Conservation (phyloP, 257 asterid species). For the Linaria vulgaris region DNA sequence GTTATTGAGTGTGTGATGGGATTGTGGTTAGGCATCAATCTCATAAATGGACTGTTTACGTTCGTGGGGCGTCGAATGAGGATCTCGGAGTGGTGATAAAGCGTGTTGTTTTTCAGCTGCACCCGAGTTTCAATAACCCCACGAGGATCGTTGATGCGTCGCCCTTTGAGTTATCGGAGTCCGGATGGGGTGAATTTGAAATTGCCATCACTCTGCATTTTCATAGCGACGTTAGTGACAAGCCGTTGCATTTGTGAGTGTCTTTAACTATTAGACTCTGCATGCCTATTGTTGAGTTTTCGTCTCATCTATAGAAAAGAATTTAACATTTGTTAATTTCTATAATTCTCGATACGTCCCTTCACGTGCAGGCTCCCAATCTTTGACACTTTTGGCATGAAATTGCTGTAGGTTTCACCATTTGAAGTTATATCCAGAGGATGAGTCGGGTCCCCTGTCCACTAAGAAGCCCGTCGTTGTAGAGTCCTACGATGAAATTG, state of each 20-base stretch:
- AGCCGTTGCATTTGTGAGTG: slow-evolving; percentile 94
- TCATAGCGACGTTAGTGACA: slow-evolving; percentile 68
- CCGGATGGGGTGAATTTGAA: slow-evolving; percentile 99
- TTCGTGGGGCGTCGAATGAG: slow-evolving; percentile 88
- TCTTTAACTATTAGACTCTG: slow-evolving; percentile 10
- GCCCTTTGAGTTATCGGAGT: slow-evolving; percentile 87
- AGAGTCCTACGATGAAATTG: slow-evolving; percentile 88
- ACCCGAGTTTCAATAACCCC: slow-evolving; percentile 91
- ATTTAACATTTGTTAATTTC: no score
- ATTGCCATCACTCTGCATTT: slow-evolving; percentile 86
- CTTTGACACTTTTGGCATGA: neutral
- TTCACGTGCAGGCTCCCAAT: no score
- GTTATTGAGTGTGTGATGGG: slow-evolving; percentile 32
- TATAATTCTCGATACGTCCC: no score
- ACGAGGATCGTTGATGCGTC: slow-evolving; percentile 72
- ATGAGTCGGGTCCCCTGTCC: slow-evolving; percentile 71
- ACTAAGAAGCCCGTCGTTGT: slow-evolving; percentile 78
- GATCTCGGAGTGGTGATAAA: slow-evolving; percentile 80
- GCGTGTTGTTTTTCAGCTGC: slow-evolving; percentile 86
- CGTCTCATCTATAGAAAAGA: no score
- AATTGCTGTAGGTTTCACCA: slow-evolving; percentile 66
- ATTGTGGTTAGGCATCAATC: slow-evolving; percentile 63
- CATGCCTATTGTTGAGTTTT: neutral
- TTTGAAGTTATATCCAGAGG: slow-evolving; percentile 84
- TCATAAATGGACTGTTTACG: slow-evolving; percentile 90